These are phyloP conservation scores for Poa pratensis DNA, from an alignment of 176 grass and related monocot genomes.

Conservation along the genomic window DNA sequence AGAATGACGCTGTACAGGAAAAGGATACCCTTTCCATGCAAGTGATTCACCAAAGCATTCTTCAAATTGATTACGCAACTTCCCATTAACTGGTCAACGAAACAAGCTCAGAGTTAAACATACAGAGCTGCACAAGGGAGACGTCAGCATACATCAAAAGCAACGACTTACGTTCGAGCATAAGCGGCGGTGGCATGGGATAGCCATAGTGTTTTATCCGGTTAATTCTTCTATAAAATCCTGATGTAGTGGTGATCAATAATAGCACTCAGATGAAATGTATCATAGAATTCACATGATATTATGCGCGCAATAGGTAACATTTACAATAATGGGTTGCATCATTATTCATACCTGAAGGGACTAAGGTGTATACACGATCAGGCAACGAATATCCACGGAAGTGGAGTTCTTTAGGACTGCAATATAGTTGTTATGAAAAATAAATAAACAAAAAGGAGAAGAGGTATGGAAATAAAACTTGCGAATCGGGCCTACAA, in stretches of 20 bases:
- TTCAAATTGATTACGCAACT: slow-evolving; percentile 27
- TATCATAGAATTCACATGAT: background rate
- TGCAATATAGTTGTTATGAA: background rate
- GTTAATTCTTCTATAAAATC: background rate
- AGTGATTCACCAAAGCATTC: slow-evolving; percentile 4
- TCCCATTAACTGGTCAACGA: slow-evolving; percentile 22
- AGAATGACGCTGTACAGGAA: too few species aligned
- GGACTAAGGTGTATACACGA: background rate
- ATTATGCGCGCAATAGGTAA: background rate
- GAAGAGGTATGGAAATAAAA: background rate
- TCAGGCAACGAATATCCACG: background rate
- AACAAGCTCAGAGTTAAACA: slow-evolving; percentile 1
- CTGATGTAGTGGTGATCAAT: slow-evolving; percentile 1
- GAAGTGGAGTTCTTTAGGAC: background rate
- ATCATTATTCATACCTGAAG: slow-evolving; percentile 37
- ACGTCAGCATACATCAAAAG: background rate
- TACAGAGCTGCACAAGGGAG: slow-evolving; percentile 8
- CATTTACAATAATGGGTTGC: background rate
- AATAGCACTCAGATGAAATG: slow-evolving; percentile 4
- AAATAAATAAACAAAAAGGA: background rate
- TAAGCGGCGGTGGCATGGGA: slow-evolving; percentile 38
- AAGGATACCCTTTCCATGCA: slow-evolving; percentile 34
- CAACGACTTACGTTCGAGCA: slow-evolving; percentile 29
- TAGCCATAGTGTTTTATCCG: background rate
- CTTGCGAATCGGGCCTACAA: background rate